These are phyloP conservation scores for Candida railenensis DNA, from an alignment of 805 yeast species.

Conservation along the genomic window DNA sequence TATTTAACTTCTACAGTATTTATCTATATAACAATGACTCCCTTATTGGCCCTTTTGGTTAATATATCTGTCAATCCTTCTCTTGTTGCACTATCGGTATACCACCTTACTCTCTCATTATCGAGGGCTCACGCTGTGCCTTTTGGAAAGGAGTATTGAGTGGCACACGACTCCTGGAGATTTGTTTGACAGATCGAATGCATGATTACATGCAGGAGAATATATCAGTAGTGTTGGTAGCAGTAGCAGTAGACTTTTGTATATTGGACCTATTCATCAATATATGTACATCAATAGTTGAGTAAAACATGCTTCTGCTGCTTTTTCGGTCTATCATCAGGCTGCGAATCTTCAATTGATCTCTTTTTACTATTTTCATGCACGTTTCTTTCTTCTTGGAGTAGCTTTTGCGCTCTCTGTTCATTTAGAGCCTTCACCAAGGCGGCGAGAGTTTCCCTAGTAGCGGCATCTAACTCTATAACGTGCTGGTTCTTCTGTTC, in stretches of 20 bases:
- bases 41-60: no score
- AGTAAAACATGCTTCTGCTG: not conserved
- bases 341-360: not conserved
- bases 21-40: no score
- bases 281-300: not conserved
- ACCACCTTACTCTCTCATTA: not conserved
- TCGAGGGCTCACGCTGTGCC: not conserved
- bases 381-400: not conserved
- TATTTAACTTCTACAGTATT: no score
- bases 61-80: no score
- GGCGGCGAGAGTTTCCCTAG: not conserved
- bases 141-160: not conserved
- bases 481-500: not conserved
- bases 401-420: not conserved
- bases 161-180: not conserved
- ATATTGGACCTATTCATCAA: not conserved
- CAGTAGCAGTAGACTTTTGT: no score
- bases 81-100: no score
- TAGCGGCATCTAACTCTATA: not conserved
- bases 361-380: not conserved
- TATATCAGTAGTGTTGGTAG: no score
- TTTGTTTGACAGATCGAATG: not conserved
- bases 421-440: not conserved
- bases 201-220: no score
- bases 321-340: not conserved